Percentiles rank a stretch among this genome's conserved stretches.
These are phyloP conservation scores for Castanea sativa DNA, from an alignment of 306 rosid genomes.

Conservation along the genomic window DNA sequence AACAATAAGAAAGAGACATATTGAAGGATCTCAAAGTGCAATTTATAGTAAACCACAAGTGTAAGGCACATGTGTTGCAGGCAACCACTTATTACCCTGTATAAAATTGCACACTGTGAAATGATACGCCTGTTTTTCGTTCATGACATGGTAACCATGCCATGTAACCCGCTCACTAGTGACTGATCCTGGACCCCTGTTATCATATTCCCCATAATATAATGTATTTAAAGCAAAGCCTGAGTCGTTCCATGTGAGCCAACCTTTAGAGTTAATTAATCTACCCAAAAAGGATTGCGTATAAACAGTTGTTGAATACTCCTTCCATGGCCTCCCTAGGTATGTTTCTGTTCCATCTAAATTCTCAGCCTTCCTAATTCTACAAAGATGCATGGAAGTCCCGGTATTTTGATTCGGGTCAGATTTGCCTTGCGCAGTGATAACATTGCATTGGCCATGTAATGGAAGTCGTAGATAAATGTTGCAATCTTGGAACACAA, in stretches of 20 bases:
- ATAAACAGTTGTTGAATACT: conserved; percentile 50
- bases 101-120: conserved; percentile 45
- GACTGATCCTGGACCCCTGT: conserved; percentile 47
- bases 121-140: conserved; percentile 5
- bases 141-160: conserved; percentile 16
- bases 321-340: conserved; percentile 65
- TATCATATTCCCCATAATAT: conserved; percentile 54
- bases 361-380: conserved; percentile 31
- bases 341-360: conserved; percentile 28
- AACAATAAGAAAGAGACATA: neutral
- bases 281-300: conserved; percentile 45
- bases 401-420: conserved; percentile 52
- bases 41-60: conserved; percentile 22
- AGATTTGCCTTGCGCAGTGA: conserved; percentile 52
- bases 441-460: conserved; percentile 45
- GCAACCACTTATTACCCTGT: conserved; percentile 52
- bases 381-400: conserved; percentile 37
- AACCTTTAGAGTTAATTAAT: conserved; percentile 53
- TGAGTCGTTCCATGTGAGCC: conserved; percentile 48
- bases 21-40: neutral
- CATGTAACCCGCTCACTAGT: conserved; percentile 31
- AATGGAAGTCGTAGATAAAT: conserved; percentile 36
- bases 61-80: conserved; percentile 38
- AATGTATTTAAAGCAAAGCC: conserved; percentile 43
- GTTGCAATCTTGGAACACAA: conserved; percentile 45